Evolutionary conservation across 352 stramenopile genomes (phyloP).

Genomic region (Pilasporangium apinafurcum): DNA sequence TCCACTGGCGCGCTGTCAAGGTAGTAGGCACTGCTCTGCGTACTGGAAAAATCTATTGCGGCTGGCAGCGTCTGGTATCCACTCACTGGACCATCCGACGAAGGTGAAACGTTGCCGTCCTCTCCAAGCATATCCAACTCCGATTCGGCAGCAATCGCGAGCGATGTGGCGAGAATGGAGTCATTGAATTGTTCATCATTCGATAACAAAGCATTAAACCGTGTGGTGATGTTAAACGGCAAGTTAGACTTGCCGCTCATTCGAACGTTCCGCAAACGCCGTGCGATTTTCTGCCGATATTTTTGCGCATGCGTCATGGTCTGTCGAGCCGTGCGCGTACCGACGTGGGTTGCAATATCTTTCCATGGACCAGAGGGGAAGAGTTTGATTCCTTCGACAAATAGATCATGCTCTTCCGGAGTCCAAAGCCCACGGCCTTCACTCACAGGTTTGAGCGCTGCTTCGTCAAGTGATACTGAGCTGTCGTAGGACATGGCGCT

Average conservation of each 20-base stretch:
- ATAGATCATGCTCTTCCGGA: slow-evolving; percentile 64
- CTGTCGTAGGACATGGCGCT: slow-evolving; percentile 13
- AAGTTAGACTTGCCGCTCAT: slow-evolving; percentile 60
- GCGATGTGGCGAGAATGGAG: slow-evolving; percentile 65
- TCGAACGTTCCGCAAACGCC: slow-evolving; percentile 59
- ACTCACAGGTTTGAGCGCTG: slow-evolving; percentile 20
- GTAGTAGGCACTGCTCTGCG: slow-evolving; percentile 38
- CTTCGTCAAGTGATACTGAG: slow-evolving; percentile 11
- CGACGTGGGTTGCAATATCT: slow-evolving; percentile 67
- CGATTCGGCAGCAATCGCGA: slow-evolving; percentile 65
- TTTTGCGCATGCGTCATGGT: slow-evolving; percentile 84
- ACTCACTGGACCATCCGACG: slow-evolving; percentile 19
- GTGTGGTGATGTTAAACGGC: slow-evolving; percentile 66
- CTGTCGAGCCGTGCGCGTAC: slow-evolving; percentile 63
- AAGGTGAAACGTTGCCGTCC: slow-evolving; percentile 22
- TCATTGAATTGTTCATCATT: slow-evolving; percentile 79
- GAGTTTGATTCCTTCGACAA: slow-evolving; percentile 72
- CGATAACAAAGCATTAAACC: slow-evolving; percentile 62
- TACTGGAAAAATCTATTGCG: slow-evolving; percentile 39
- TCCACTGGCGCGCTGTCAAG: slow-evolving; percentile 36
- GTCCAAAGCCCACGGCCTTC: slow-evolving; percentile 70
- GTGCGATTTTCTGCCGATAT: slow-evolving; percentile 79
- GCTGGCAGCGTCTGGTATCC: slow-evolving; percentile 45
- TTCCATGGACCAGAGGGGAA: slow-evolving; percentile 74
- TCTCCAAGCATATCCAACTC: slow-evolving; percentile 64